A percentile compares a stretch with the other conserved stretches of the same genome.
These are phyloP conservation scores for Candida endomychidarum DNA, from an alignment of 805 yeast species.

Conservation along the genomic window DNA sequence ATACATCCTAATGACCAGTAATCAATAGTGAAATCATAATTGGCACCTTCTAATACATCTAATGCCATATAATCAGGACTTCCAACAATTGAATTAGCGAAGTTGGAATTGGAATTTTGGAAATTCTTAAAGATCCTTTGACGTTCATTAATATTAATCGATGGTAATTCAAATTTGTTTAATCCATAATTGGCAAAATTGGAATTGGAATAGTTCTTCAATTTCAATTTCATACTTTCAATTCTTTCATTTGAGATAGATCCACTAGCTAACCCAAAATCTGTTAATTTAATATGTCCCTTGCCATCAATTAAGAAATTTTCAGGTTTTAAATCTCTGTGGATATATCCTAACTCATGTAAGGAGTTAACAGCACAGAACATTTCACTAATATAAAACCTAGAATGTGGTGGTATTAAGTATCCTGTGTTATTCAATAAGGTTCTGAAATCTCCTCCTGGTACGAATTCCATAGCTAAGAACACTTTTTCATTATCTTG, in stretches of 20 bases:
- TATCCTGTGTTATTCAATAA: constrained; percentile 90
- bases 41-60: constrained; percentile 91
- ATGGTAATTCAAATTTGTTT: constrained; percentile 49
- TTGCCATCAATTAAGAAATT: constrained; percentile 84
- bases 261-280: constrained; percentile 97
- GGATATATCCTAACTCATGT: constrained; percentile 94
- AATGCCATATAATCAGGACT: constrained; percentile 99
- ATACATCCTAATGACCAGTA: constrained; percentile 99
- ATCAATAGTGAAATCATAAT: constrained; percentile 94
- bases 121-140: constrained; percentile 83
- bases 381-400: constrained; percentile 96
- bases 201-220: constrained; percentile 74
- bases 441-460: constrained; percentile 98
- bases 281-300: constrained; percentile 92
- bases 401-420: constrained; percentile 89
- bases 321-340: constrained; percentile 95
- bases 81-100: constrained; percentile 95
- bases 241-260: constrained; percentile 89
- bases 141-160: constrained; percentile 81
- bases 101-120: constrained; percentile 51
- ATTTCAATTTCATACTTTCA: constrained; percentile 80
- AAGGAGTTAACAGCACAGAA: constrained; percentile 90
- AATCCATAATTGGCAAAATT: constrained; percentile 41
- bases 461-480: constrained; percentile 99
- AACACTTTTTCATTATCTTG: constrained; percentile 89